These are phyloP conservation scores for Aciculosporium take DNA, from an alignment of 2,329 filamentous ascomycete genomes.

Conservation along the genomic window DNA sequence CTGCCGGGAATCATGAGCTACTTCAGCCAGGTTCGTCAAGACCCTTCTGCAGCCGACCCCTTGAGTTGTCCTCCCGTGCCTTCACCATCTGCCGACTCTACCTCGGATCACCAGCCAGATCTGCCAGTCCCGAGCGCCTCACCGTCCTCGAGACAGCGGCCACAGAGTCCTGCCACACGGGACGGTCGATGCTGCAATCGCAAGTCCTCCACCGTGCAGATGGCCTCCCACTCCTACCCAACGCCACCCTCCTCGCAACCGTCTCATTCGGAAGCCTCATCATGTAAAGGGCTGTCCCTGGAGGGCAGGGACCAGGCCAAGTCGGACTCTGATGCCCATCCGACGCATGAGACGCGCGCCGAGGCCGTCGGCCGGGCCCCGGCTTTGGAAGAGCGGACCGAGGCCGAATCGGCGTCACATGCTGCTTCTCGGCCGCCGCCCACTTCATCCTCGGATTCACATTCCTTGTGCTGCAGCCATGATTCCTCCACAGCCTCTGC, in stretches of 20 bases:
- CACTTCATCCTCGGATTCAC: constrained; percentile 5
- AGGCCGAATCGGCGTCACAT: not conserved
- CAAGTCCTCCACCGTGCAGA: constrained; percentile 12
- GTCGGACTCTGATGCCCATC: constrained; percentile 1
- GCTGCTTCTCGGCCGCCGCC: constrained; percentile 2
- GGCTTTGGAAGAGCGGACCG: constrained; percentile 1
- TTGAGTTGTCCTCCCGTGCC: constrained; percentile 21
- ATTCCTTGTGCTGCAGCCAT: constrained; percentile 23
- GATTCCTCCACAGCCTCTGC: constrained; percentile 31
- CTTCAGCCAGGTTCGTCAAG: constrained; percentile 98
- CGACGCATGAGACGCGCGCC: not conserved
- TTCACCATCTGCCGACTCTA: constrained; percentile 22
- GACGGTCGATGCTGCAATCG: constrained; percentile 14
- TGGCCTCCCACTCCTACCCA: constrained; percentile 30
- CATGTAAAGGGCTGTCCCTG: constrained; percentile 15
- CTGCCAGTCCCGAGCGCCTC: constrained; percentile 14
- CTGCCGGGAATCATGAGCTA: constrained; percentile 93
- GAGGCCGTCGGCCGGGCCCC: not conserved
- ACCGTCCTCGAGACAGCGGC: constrained; percentile 15
- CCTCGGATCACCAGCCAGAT: constrained; percentile 12
- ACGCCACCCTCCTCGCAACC: constrained; percentile 42
- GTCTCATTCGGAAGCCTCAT: constrained; percentile 22
- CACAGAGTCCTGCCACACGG: constrained; percentile 13
- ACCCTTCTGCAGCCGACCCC: constrained; percentile 43
- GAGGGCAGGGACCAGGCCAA: constrained; percentile 12